Evolutionary conservation across 2,329 filamentous ascomycete species (phyloP).

Genomic region (Colletotrichum somersetense): DNA sequence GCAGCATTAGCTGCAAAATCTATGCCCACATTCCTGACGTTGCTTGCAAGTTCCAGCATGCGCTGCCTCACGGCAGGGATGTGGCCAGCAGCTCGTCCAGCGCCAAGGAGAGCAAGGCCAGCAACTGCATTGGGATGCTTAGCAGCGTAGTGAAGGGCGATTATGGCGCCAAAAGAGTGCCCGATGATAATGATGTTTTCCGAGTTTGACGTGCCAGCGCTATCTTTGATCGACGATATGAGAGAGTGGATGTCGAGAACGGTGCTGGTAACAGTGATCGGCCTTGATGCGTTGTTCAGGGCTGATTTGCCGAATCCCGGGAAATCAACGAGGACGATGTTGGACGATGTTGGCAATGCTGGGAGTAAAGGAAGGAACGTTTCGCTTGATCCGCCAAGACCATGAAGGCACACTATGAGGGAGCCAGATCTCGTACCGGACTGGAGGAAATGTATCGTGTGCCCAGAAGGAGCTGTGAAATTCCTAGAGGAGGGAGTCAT

Average conservation of each 20-base stretch:
- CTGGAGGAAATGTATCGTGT: slow-evolving; percentile 47
- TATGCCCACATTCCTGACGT: slow-evolving; percentile 47
- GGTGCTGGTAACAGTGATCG: slow-evolving; percentile 45
- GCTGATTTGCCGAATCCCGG: slow-evolving; percentile 48
- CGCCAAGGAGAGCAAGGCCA: slow-evolving; percentile 50
- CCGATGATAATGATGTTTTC: slow-evolving; percentile 47
- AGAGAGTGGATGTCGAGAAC: slow-evolving; percentile 48
- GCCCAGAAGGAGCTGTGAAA: slow-evolving; percentile 43
- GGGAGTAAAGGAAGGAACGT: slow-evolving; percentile 45
- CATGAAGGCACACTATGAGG: slow-evolving; percentile 48
- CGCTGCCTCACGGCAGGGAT: slow-evolving; percentile 49
- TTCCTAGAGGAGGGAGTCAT: not conserved
- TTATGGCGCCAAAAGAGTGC: slow-evolving; percentile 52
- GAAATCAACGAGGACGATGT: slow-evolving; percentile 46
- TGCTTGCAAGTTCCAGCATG: slow-evolving; percentile 48
- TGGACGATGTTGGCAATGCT: slow-evolving; percentile 38
- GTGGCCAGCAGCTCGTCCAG: slow-evolving; percentile 48
- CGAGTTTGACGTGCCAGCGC: slow-evolving; percentile 6
- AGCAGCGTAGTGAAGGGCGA: slow-evolving; percentile 54
- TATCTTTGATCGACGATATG: slow-evolving; percentile 41
- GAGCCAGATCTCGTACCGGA: slow-evolving; percentile 44
- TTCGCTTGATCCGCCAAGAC: slow-evolving; percentile 46
- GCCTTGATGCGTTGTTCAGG: slow-evolving; percentile 16
- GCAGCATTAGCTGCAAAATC: slow-evolving; percentile 46
- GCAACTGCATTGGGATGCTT: slow-evolving; percentile 45